A percentile compares a stretch with the other conserved stretches of the same genome.
phyloP scores from a whole-genome alignment of 768 basidiomycete species.

The Trametes punicea region DNA sequence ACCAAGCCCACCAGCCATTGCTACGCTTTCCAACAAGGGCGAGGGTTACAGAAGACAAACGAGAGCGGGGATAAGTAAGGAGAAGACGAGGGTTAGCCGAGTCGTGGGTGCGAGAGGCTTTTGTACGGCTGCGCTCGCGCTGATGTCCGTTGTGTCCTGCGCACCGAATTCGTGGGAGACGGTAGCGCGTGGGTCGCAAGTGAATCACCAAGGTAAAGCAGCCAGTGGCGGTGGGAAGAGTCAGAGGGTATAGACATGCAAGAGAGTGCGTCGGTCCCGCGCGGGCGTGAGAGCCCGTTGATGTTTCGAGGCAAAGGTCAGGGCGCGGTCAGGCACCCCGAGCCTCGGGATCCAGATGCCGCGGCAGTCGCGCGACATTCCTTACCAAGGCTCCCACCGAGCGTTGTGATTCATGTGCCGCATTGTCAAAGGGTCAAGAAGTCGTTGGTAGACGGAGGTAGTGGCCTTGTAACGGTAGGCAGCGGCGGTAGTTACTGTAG shows the following conservation, averaged over 20 bases:
- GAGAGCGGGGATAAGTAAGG: conserved; percentile 4
- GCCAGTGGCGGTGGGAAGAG: neutral
- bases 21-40: neutral
- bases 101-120: neutral
- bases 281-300: conserved; percentile 6
- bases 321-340: neutral
- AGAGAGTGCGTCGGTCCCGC: neutral
- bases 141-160: neutral
- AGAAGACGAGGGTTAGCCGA: neutral
- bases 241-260: neutral
- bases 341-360: neutral
- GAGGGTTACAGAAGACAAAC: neutral
- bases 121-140: conserved; percentile 1
- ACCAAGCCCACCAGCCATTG: conserved; percentile 5
- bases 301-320: neutral
- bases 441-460: too few species aligned
- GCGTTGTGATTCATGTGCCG: too few species aligned
- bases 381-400: neutral
- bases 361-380: conserved; percentile 11
- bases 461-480: too few species aligned
- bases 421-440: too few species aligned
- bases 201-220: too few species aligned
- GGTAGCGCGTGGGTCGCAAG: neutral
- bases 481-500: neutral
- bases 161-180: neutral